Conservation (phyloP, 768 basidiomycete genomes). For the Macrolepiota dolichaula region DNA sequence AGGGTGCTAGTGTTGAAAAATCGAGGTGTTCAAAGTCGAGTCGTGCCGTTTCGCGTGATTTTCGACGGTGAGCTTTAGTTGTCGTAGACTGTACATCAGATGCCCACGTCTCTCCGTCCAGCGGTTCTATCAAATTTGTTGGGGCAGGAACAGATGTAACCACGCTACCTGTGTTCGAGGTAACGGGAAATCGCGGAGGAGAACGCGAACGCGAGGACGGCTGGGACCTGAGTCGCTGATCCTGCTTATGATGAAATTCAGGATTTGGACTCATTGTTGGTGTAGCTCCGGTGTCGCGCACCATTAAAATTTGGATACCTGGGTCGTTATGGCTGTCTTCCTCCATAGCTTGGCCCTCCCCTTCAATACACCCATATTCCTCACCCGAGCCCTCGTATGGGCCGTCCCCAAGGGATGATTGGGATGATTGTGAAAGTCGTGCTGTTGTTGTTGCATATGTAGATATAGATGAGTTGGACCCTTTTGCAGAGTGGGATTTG, state of each 20-base stretch:
- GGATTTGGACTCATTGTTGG: conserved; percentile 49
- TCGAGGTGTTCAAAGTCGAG: conserved; percentile 15
- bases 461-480: conserved; percentile 30
- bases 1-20: conserved; percentile 10
- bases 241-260: conserved; percentile 29
- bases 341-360: conserved; percentile 12
- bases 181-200: neutral
- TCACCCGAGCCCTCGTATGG: neutral
- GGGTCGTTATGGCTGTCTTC: conserved; percentile 18
- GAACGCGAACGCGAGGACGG: neutral
- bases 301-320: conserved; percentile 33
- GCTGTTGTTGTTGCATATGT: conserved; percentile 25
- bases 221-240: conserved; percentile 6
- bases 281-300: conserved; percentile 47
- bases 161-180: too few relatives aligned
- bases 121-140: neutral
- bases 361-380: neutral
- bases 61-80: conserved; percentile 19
- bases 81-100: conserved; percentile 11
- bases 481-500: conserved; percentile 18
- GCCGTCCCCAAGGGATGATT: conserved; percentile 41
- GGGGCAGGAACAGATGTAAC: neutral
- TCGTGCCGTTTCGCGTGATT: conserved; percentile 18
- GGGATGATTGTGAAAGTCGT: conserved; percentile 42
- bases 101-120: conserved; percentile 11